These are phyloP conservation scores for Isatis lusitanica DNA, from an alignment of 441 rosid species.

Conservation along the genomic window DNA sequence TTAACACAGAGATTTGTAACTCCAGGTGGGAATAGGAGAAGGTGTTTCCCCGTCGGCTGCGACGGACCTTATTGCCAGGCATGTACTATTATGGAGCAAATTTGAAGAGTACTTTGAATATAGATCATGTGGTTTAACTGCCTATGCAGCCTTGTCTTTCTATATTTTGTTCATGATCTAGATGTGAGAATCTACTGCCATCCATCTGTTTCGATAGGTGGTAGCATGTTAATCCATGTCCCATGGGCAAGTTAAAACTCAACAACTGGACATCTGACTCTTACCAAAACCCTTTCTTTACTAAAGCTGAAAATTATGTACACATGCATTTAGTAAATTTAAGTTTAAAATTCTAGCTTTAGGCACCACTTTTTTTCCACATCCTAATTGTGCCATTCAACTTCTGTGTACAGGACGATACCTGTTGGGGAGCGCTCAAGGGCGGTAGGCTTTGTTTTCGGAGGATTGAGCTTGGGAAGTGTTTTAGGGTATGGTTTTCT, in stretches of 20 bases:
- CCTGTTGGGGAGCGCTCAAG: conserved; percentile 93
- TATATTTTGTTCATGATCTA: neutral
- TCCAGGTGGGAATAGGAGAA: conserved; percentile 97
- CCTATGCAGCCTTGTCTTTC: conserved; percentile 5
- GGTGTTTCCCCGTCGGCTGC: conserved; percentile 99
- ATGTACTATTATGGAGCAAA: conserved; percentile 41
- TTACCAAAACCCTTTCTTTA: neutral
- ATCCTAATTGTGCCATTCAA: conserved; percentile 32
- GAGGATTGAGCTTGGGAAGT: conserved; percentile 94
- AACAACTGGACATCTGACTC: neutral
- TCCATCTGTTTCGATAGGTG: neutral
- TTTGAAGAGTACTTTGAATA: conserved; percentile 7
- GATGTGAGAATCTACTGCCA: neutral
- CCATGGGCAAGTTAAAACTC: neutral
- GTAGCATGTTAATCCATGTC: conserved; percentile 11
- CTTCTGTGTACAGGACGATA: conserved; percentile 58
- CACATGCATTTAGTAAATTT: neutral
- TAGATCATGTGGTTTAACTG: conserved; percentile 8
- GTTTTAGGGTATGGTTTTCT: conserved; percentile 72
- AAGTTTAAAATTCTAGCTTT: neutral
- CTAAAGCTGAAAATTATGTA: neutral
- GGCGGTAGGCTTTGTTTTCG: conserved; percentile 91
- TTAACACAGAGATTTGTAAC: conserved; percentile 40
- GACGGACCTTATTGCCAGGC: conserved; percentile 95
- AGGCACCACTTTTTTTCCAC: conserved; percentile 10